Conservation (phyloP, 2,329 filamentous ascomycete species). For the Venturia pyrina region DNA sequence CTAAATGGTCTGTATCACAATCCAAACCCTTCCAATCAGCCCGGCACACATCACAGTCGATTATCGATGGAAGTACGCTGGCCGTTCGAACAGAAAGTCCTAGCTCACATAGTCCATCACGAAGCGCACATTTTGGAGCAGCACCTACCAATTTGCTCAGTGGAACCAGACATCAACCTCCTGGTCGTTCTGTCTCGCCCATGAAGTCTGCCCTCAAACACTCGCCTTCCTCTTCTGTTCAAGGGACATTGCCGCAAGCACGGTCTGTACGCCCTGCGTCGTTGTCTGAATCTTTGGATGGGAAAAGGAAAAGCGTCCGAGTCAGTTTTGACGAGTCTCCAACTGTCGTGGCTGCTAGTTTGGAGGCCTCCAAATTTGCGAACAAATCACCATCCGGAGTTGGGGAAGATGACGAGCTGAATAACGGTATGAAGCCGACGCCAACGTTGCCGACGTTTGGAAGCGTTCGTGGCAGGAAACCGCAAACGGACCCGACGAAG, state of each 20-base stretch:
- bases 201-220: constrained; percentile 69
- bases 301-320: constrained; percentile 54
- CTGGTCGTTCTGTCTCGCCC: constrained; percentile 61
- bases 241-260: constrained; percentile 26
- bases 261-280: constrained; percentile 5
- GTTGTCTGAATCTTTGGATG: neutral
- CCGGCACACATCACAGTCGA: neutral
- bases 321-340: constrained; percentile 74
- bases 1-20: neutral
- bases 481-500: constrained; percentile 18
- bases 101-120: constrained; percentile 46
- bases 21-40: neutral
- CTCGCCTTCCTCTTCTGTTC: constrained; percentile 42
- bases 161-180: constrained; percentile 56
- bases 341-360: constrained; percentile 44
- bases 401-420: constrained; percentile 53
- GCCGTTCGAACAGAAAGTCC: constrained; percentile 27
- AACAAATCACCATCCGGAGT: constrained; percentile 32
- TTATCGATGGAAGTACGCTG: constrained; percentile 21
- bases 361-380: constrained; percentile 19
- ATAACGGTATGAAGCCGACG: constrained; percentile 60
- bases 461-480: constrained; percentile 57
- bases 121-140: constrained; percentile 52
- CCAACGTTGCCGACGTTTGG: constrained; percentile 66
- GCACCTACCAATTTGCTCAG: constrained; percentile 30